phyloP scores from a whole-genome alignment of 2,329 filamentous ascomycete species.

The Aspergillus latus region DNA sequence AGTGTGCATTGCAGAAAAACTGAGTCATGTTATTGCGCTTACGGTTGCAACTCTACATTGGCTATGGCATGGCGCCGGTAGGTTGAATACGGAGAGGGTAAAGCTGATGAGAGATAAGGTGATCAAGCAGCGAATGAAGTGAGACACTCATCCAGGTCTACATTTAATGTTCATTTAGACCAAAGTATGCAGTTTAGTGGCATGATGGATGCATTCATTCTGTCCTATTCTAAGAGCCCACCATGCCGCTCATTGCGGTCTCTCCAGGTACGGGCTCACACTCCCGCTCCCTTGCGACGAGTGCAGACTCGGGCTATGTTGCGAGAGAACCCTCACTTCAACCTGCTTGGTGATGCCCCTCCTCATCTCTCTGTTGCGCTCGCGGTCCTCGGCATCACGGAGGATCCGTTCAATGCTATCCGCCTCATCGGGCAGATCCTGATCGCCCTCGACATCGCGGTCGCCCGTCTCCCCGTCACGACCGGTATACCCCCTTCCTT shows the following conservation, averaged over 20 bases:
- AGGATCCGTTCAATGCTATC: slow-evolving; percentile 31
- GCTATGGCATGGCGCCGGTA: too few relatives aligned
- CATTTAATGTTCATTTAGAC: too few relatives aligned
- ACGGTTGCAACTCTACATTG: too few relatives aligned
- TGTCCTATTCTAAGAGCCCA: not conserved
- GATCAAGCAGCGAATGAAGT: too few relatives aligned
- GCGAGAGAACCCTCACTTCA: slow-evolving; percentile 25
- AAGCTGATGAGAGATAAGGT: too few relatives aligned
- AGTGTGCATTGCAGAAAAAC: too few relatives aligned
- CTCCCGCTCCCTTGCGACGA: not conserved
- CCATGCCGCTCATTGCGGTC: not conserved
- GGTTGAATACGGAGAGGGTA: too few relatives aligned
- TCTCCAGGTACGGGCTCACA: not conserved
- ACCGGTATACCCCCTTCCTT: not conserved
- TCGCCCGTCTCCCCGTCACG: not conserved
- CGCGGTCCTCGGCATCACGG: slow-evolving; percentile 7
- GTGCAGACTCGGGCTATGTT: not conserved
- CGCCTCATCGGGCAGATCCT: slow-evolving; percentile 16
- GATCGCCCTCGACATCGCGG: not conserved
- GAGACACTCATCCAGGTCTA: too few relatives aligned
- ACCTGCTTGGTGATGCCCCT: slow-evolving; percentile 32
- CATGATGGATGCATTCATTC: not conserved
- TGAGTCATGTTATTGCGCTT: too few relatives aligned
- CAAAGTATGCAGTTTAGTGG: too few relatives aligned
- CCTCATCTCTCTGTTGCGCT: not conserved